Conservation (phyloP, 495 filamentous ascomycete species). For the Sporormia fimetaria region DNA sequence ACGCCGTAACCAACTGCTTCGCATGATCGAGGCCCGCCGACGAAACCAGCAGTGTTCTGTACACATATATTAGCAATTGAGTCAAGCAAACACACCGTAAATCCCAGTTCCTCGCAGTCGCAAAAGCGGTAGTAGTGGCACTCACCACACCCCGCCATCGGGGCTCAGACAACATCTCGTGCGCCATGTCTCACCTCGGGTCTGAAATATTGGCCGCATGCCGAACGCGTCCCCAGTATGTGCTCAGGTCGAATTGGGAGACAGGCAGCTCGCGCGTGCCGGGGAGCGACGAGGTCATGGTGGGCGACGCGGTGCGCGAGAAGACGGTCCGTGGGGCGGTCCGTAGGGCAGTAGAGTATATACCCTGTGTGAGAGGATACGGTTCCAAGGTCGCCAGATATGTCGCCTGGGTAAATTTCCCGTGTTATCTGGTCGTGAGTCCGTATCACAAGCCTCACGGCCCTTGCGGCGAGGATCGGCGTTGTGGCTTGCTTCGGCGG, state of each 20-base stretch:
- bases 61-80: neutral
- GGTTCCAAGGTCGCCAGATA: too few relatives aligned
- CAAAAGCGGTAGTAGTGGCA: slow-evolving; percentile 18
- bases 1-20: slow-evolving; percentile 61
- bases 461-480: too few relatives aligned
- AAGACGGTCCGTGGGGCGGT: neutral
- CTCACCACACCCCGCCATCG: slow-evolving; percentile 29
- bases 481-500: too few relatives aligned
- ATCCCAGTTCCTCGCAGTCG: neutral
- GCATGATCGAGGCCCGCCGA: slow-evolving; percentile 66
- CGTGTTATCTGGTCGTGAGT: too few relatives aligned
- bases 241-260: slow-evolving; percentile 83
- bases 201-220: slow-evolving; percentile 86
- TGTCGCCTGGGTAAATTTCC: too few relatives aligned
- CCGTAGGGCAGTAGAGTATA: neutral
- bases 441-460: too few relatives aligned
- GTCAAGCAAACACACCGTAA: neutral
- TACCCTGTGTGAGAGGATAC: neutral
- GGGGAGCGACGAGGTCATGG: slow-evolving; percentile 84
- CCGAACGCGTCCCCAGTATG: slow-evolving; percentile 89
- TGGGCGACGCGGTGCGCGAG: too few relatives aligned
- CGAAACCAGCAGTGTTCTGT: slow-evolving; percentile 71
- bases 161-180: slow-evolving; percentile 20
- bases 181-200: slow-evolving; percentile 63
- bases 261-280: slow-evolving; percentile 74